Conservation (phyloP, 768 basidiomycete species). For the Panaeolus papilionaceus region DNA sequence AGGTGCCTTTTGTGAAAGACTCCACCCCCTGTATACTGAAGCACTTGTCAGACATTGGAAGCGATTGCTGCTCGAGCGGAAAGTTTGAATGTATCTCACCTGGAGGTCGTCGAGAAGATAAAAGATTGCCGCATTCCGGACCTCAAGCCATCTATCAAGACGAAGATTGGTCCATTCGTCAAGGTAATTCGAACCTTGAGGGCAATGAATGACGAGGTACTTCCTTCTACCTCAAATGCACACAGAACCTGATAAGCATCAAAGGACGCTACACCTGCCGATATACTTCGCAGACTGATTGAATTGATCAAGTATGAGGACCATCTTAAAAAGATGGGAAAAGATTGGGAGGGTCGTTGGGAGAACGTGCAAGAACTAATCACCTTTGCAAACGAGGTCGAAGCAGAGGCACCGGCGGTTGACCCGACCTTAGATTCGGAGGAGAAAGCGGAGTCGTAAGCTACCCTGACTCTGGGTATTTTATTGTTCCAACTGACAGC, state of each 20-base stretch:
- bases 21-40: neutral
- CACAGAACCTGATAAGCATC: conserved; percentile 12
- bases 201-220: conserved; percentile 59
- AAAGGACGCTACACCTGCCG: conserved; percentile 65
- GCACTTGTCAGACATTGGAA: conserved; percentile 54
- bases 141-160: conserved; percentile 68
- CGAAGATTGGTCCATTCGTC: conserved; percentile 68
- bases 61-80: conserved; percentile 63
- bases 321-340: conserved; percentile 71
- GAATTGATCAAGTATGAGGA: conserved; percentile 68
- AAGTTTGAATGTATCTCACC: conserved; percentile 54
- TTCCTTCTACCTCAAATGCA: neutral
- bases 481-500: conserved; percentile 8
- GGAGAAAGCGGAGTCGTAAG: conserved; percentile 17
- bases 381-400: conserved; percentile 71
- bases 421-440: conserved; percentile 23
- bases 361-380: conserved; percentile 89
- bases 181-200: conserved; percentile 58
- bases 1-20: conserved; percentile 48
- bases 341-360: conserved; percentile 80
- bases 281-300: conserved; percentile 65
- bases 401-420: conserved; percentile 34
- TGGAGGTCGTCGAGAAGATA: conserved; percentile 69
- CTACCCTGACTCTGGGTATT: conserved; percentile 19
- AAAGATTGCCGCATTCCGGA: conserved; percentile 65